Base-by-base conservation (phyloP, 345 rosid species). In the Orychophragmus violaceus region DNA sequence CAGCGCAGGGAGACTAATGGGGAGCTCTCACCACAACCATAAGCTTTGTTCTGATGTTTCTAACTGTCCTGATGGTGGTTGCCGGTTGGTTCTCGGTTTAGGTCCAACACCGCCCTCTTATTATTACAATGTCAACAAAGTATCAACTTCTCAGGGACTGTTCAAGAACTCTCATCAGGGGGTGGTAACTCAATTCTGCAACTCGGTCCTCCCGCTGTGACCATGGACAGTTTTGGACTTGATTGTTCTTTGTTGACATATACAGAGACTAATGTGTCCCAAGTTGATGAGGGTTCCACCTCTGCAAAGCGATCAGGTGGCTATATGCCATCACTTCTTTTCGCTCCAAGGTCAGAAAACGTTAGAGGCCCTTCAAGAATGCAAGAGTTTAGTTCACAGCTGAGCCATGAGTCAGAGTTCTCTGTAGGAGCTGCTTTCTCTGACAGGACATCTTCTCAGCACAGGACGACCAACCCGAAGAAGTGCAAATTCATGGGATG, bases 231-330 rank as follows among this genome's bases (percentile, higher is more conserved):
- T 63, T 62, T 67, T 10, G 74, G 70, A 16, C 62, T 81, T 48
- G 89, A 84, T 22, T 68, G 84, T 70, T 85, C 97, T 24, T 51
- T 80, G 62, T 65, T 83, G 14, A 69, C 74, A 2, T 83, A 69
- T 66, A 61, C 75, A 51, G 81, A 79, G 70, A 25, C 61, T 32
- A 65, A 62, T 42, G 55, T 56, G 4, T 69, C 83, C 19, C 82
- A 70, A 63, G 41, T 74, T 76, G 99, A 90, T 10, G 99, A 90
- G 66, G 96, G 97, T 55, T 90, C 98, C 17, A 88, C 98, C 8
- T 86, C 97, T 0, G 92, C 98, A 12, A 93, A 84, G 81, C 89
- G 82, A 66, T 88, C 91, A 30, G 97, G 96, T 74, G 96, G 96
- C 49, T 90, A 83, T 71, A 88, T 94, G 89, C 83, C 89, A 59